Conservation (phyloP, 768 basidiomycete species). For the Mycena venus region DNA sequence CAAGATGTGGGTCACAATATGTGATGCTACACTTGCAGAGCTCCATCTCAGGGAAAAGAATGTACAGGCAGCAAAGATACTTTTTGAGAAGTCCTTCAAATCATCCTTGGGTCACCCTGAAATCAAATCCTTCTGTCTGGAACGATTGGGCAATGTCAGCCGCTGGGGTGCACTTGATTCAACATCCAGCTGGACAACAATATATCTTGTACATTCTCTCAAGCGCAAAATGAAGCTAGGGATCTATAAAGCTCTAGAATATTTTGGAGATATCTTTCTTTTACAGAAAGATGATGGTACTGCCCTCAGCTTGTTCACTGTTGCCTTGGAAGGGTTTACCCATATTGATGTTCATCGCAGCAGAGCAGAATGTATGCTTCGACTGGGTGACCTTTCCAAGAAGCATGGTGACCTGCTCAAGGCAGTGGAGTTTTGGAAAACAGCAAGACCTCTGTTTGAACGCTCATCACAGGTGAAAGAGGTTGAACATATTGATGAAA, state of each 20-base stretch:
- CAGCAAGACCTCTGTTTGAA: neutral
- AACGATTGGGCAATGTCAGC: neutral
- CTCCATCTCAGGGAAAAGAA: neutral
- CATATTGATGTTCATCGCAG: neutral
- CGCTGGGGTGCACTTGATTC: neutral
- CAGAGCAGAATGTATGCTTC: neutral
- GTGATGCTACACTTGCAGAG: neutral
- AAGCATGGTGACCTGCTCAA: neutral
- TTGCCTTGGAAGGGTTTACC: neutral
- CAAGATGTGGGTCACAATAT: neutral
- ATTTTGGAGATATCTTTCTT: neutral
- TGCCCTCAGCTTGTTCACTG: neutral
- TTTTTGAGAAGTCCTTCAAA: neutral
- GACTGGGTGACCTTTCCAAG: neutral
- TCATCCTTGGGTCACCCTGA: neutral
- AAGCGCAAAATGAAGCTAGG: neutral
- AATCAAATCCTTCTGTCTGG: neutral
- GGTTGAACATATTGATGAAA: too few species aligned
- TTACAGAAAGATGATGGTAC: neutral
- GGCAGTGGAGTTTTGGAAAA: neutral
- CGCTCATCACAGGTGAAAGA: too few species aligned
- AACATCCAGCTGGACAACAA: neutral
- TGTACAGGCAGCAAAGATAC: neutral
- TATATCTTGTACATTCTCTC: neutral
- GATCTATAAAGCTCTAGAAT: neutral